phyloP scores from a whole-genome alignment of 1,284 basidiomycete genomes.

The Erythrobasidium hasegawianum region DNA sequence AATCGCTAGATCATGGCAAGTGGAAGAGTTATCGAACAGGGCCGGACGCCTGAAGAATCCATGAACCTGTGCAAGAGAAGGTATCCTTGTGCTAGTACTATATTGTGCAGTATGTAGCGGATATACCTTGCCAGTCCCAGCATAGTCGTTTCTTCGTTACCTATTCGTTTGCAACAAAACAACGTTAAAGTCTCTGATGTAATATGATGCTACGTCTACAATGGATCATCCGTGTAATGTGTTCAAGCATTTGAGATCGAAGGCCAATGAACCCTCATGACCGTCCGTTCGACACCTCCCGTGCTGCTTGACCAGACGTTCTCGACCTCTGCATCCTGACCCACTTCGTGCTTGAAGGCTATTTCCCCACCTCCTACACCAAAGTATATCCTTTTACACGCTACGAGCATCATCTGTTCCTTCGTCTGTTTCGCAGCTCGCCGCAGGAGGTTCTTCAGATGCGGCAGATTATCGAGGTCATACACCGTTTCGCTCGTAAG shows the following conservation, averaged over 20 bases:
- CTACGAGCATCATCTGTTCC: constrained; percentile 57
- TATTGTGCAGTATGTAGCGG: no score
- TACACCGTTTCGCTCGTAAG: constrained; percentile 94
- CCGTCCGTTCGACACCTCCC: constrained; percentile 50
- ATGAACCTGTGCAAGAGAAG: no score
- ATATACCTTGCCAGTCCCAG: no score
- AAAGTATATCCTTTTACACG: constrained; percentile 90
- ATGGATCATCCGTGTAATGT: no score
- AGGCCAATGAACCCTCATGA: constrained; percentile 40
- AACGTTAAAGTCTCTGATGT: no score
- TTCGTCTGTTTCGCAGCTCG: constrained; percentile 30
- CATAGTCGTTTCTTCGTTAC: no score
- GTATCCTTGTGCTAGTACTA: no score
- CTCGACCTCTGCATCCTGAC: constrained; percentile 49
- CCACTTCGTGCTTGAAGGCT: constrained; percentile 64
- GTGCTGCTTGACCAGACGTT: constrained; percentile 58
- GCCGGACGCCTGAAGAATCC: no score
- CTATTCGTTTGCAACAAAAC: no score
- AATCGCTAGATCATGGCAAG: constrained; percentile 21
- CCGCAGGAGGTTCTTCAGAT: constrained; percentile 59
- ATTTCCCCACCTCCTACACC: constrained; percentile 87
- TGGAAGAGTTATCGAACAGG: constrained; percentile 13
- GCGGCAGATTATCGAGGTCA: constrained; percentile 61
- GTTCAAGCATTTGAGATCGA: no score
- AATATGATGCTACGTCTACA: no score